Conservation (phyloP, 305 asterid species). For the Petunia hybrid region DNA sequence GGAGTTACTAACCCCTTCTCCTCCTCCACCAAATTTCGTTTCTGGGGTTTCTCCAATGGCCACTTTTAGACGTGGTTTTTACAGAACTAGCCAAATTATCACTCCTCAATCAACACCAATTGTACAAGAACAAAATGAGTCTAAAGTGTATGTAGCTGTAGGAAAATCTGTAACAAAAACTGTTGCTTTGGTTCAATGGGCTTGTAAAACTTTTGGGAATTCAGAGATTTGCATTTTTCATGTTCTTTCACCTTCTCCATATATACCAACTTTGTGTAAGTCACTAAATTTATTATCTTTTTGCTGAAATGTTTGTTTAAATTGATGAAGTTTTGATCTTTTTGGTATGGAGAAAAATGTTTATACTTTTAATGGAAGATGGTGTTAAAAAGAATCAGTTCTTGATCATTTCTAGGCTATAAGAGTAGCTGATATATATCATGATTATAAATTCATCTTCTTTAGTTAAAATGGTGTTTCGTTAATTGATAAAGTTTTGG, state of each 20-base stretch:
- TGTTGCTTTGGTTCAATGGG: constrained; percentile 69
- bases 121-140: constrained; percentile 43
- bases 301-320: background rate
- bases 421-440: constrained; percentile 12
- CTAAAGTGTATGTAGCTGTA: constrained; percentile 66
- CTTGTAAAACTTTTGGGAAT: constrained; percentile 52
- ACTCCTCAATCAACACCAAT: constrained; percentile 40
- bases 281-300: background rate
- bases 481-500: background rate
- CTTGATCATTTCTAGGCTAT: constrained; percentile 8
- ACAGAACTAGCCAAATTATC: constrained; percentile 27
- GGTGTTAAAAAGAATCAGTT: background rate
- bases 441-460: background rate
- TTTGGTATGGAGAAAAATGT: background rate
- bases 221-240: constrained; percentile 70
- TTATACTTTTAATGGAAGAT: background rate
- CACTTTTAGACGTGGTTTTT: constrained; percentile 36
- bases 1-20: constrained; percentile 44
- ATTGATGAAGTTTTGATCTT: constrained; percentile 1
- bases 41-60: constrained; percentile 39
- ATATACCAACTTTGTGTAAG: constrained; percentile 85
- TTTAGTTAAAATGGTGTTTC: no score
- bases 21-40: constrained; percentile 36
- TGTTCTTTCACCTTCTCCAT: constrained; percentile 77
- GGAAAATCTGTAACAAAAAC: constrained; percentile 70